These are phyloP conservation scores for Salvia rosmarinus DNA, from an alignment of 257 asterid species.

Conservation along the genomic window DNA sequence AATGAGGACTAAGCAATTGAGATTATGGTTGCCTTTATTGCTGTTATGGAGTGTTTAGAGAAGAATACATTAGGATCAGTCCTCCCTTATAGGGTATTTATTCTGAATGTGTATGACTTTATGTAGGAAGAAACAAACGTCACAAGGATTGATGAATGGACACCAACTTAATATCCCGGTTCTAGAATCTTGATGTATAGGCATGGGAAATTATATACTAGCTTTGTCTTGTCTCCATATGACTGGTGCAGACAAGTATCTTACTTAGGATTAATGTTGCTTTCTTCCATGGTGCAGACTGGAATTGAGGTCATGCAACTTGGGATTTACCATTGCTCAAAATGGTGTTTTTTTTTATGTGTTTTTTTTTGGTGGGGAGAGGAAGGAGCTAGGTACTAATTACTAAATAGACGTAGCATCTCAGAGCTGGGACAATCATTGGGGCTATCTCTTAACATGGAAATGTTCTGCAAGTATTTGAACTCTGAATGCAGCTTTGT, in stretches of 20 bases:
- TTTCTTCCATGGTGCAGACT: background rate
- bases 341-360: background rate
- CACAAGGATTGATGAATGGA: background rate
- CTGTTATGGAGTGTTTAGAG: background rate
- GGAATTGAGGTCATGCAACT: background rate
- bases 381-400: background rate
- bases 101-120: background rate
- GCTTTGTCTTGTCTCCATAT: background rate
- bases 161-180: background rate
- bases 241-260: background rate
- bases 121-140: background rate
- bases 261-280: background rate
- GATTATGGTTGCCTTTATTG: too few species aligned
- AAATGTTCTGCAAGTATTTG: background rate
- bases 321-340: background rate
- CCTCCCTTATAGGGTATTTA: background rate
- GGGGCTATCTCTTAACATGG: background rate
- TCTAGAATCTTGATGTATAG: background rate
- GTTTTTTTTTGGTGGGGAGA: background rate
- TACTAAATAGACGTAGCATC: background rate
- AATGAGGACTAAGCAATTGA: background rate
- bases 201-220: slow-evolving; percentile 2
- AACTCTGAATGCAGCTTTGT: background rate
- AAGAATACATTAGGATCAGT: background rate
- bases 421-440: background rate